Evolutionary conservation across 2,329 filamentous ascomycete genomes (phyloP).

Genomic region (Fusarium foetens): DNA sequence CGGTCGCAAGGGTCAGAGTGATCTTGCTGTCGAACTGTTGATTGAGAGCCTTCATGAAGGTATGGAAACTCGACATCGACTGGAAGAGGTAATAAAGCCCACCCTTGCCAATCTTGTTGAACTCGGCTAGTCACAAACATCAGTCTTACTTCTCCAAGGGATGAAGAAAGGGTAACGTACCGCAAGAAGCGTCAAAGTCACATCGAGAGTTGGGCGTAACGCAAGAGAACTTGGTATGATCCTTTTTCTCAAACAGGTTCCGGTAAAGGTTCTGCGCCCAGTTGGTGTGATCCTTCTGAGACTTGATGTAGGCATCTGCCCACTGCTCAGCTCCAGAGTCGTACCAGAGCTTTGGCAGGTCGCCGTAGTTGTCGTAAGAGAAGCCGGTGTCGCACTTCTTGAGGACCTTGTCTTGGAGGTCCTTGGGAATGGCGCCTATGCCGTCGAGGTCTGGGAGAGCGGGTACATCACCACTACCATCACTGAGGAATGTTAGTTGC

Average conservation of each 20-base stretch:
- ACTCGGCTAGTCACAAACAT: neutral
- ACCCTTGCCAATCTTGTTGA: neutral
- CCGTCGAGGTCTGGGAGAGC: neutral
- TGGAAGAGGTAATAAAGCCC: conserved; percentile 4
- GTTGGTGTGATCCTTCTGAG: neutral
- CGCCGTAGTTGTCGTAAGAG: neutral
- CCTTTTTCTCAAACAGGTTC: neutral
- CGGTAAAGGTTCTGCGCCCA: conserved; percentile 6
- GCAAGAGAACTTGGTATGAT: neutral
- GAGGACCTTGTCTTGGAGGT: neutral
- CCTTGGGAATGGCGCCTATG: neutral
- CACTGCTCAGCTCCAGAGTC: conserved; percentile 4
- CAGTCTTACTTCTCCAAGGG: neutral
- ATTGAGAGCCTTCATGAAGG: neutral
- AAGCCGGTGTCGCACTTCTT: neutral
- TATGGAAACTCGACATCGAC: neutral
- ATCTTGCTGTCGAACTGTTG: neutral
- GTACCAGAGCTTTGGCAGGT: neutral
- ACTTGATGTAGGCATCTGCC: neutral
- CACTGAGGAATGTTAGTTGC: no score
- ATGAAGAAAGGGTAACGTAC: neutral
- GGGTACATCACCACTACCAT: neutral
- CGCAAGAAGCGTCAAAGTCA: neutral
- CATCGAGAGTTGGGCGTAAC: neutral
- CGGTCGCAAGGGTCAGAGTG: neutral